Conservation (phyloP, 192 early-diverging fungal species). For the Diversispora epigaea region DNA sequence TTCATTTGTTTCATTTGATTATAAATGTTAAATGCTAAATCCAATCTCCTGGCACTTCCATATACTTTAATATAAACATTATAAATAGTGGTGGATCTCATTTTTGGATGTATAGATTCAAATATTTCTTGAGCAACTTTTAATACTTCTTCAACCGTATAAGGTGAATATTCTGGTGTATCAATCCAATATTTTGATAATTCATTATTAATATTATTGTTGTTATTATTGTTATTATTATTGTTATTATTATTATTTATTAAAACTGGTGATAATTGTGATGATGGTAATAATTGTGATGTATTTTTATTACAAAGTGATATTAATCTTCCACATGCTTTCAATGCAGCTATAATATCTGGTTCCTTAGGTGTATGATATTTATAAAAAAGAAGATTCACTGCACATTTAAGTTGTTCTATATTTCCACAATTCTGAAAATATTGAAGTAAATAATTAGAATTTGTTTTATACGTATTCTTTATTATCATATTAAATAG, state of each 20-base stretch:
- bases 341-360: neutral
- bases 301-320: neutral
- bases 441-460: too few relatives aligned
- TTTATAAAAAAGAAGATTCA: constrained; percentile 12
- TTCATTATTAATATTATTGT: neutral
- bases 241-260: neutral
- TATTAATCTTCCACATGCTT: constrained; percentile 12
- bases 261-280: too few relatives aligned
- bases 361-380: neutral
- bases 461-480: too few relatives aligned
- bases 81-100: neutral
- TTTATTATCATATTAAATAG: too few relatives aligned
- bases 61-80: constrained; percentile 8
- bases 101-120: neutral
- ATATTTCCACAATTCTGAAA: constrained; percentile 2
- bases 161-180: neutral
- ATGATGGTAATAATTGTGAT: neutral
- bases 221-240: neutral
- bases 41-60: constrained; percentile 1
- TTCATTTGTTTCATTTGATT: neutral
- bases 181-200: constrained; percentile 17
- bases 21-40: neutral
- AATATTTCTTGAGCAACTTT: neutral
- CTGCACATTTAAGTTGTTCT: constrained; percentile 3
- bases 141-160: constrained; percentile 10